Base-by-base conservation (phyloP, 257 asterid genomes). In the Nicotiana tabacum region DNA sequence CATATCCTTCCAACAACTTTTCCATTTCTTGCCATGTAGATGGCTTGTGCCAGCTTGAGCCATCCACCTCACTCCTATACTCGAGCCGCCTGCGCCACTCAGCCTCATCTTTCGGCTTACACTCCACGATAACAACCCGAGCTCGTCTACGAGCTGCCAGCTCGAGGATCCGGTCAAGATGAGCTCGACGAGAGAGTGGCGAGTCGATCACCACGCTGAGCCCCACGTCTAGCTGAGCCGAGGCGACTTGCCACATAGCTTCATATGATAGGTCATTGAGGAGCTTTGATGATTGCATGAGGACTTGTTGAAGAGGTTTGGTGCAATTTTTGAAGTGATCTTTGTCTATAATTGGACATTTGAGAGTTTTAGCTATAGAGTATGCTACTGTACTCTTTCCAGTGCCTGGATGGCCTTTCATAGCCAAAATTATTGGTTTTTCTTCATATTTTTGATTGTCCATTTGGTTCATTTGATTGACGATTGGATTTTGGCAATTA, bases 351-450 rank as follows among this genome's bases (percentile, higher is more conserved):
- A 92, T 86, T 11, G 97, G 97, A 77, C 86, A 92, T 81, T 84
- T 90, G 39, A 92, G 95, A 56, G 84, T 18, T 64, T 70, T 88
- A 9, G 97, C 94, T 21, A 91, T 32, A 82, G 92, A 90, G 57
- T 48, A 66, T 24, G 96, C 97, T 5, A 91, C 78, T 6, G 98
- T 91, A 90, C 87, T 90, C 86, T 92, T 92, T 0, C 98, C 97
- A n/a, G 91, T 91, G 2, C 97, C 98, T 2, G 96, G 98, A 85
- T 94, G 98, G 35, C 98, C 98, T 83, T 94, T 94, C 97, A 94
- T 89, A 17, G 96, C 96, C 83, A 94, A 89, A 86, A 94, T 60
- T 13, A 84, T 70, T 55, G 87, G 90, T 58, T 56, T 82, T 61
- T 81, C 85, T 68, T 35, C 80, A 6, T 9, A 78, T 53, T 66